Percentiles rank a stretch among this genome's conserved stretches.
Conservation (phyloP, 192 early-diverging fungal species). For the Entrophospora sp. region DNA sequence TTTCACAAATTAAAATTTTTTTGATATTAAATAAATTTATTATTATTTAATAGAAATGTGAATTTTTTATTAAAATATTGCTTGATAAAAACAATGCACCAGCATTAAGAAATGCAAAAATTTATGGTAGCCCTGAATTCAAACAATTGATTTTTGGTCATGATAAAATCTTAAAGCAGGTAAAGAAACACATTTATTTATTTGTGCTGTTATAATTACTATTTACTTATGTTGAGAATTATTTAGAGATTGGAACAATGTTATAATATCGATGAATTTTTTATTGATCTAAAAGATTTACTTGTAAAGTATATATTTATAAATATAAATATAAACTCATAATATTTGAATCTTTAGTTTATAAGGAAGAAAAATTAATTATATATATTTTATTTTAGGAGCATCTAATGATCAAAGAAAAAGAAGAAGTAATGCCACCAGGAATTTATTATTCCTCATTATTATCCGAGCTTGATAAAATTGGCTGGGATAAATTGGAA, state of each 20-base stretch:
- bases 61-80: background rate
- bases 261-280: background rate
- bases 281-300: constrained; percentile 10
- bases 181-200: background rate
- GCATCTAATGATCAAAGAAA: constrained; percentile 4
- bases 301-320: background rate
- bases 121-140: constrained; percentile 11
- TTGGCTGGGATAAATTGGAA: constrained; percentile 21
- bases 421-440: background rate
- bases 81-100: background rate
- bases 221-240: background rate
- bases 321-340: background rate
- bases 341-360: too few species aligned
- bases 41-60: background rate
- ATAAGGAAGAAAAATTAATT: too few species aligned
- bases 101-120: background rate
- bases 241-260: background rate
- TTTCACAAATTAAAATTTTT: background rate
- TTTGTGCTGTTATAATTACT: background rate
- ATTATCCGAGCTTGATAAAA: background rate
- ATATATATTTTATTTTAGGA: too few species aligned
- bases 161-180: background rate
- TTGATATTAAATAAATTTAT: background rate
- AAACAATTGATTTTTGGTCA: background rate
- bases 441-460: constrained; percentile 9